A percentile compares a stretch with the other conserved stretches of the same genome.
These are phyloP conservation scores for Mollisia scopiformis DNA, from an alignment of 2,329 filamentous ascomycete species.

Conservation along the genomic window DNA sequence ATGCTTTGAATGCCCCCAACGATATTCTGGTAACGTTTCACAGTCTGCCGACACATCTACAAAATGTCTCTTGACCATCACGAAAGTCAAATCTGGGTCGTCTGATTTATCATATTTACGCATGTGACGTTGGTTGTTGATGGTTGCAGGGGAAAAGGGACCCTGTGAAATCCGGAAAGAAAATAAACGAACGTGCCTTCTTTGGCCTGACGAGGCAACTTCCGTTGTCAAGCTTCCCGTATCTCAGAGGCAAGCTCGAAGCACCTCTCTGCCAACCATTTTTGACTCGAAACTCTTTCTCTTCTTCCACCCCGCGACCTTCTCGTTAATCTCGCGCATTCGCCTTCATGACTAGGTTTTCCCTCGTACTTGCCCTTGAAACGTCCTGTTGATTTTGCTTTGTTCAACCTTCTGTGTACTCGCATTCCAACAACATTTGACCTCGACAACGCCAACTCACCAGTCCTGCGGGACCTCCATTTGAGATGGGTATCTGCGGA, in stretches of 20 bases:
- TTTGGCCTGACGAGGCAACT: neutral
- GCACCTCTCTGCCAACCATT: neutral
- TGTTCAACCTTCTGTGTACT: constrained; percentile 27
- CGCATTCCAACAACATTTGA: constrained; percentile 31
- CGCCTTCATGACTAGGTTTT: constrained; percentile 12
- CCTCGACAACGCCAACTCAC: constrained; percentile 22
- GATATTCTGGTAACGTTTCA: neutral
- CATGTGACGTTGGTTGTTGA: constrained; percentile 15
- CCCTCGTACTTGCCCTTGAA: constrained; percentile 14
- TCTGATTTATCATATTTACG: constrained; percentile 12
- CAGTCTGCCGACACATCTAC: neutral
- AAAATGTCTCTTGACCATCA: constrained; percentile 10
- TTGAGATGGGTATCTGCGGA: constrained; percentile 63
- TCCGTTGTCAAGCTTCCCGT: neutral
- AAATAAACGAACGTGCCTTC: neutral
- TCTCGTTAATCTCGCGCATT: constrained; percentile 10
- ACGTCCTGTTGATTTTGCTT: constrained; percentile 25
- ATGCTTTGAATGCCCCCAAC: neutral
- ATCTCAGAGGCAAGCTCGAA: constrained; percentile 20
- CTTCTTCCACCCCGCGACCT: neutral
- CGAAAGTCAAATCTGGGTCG: neutral
- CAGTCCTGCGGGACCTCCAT: constrained; percentile 35
- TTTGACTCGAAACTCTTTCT: neutral
- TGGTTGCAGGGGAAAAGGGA: constrained; percentile 1
- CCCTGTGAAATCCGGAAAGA: neutral